Evolutionary conservation across 192 early-diverging fungal species (phyloP).

Genomic region (Umbelopsis ramanniana): DNA sequence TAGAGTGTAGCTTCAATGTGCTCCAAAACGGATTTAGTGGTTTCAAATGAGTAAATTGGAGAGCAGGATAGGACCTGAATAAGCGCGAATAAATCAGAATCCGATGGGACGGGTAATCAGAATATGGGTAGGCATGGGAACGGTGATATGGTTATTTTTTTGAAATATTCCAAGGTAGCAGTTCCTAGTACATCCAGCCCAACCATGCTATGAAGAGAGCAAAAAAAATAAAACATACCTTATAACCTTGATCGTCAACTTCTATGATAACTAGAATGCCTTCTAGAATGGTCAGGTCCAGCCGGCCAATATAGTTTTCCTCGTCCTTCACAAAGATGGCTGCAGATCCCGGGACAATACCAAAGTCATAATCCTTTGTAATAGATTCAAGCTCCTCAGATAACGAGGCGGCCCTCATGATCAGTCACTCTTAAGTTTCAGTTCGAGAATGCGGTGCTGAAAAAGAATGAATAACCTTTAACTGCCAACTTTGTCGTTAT

Average conservation of each 20-base stretch:
- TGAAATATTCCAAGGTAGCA: no score
- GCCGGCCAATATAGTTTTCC: slow-evolving; percentile 25
- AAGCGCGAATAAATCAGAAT: neutral
- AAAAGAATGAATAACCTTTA: neutral
- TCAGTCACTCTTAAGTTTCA: neutral
- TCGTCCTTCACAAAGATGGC: slow-evolving; percentile 40
- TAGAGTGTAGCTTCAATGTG: slow-evolving; percentile 17
- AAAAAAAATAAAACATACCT: slow-evolving; percentile 17
- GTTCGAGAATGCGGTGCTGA: neutral
- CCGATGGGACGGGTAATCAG: neutral
- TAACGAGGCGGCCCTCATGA: slow-evolving; percentile 12
- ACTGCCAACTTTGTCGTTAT: neutral
- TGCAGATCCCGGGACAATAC: slow-evolving; percentile 39
- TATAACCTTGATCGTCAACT: slow-evolving; percentile 32
- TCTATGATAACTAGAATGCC: slow-evolving; percentile 39
- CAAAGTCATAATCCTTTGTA: slow-evolving; percentile 39
- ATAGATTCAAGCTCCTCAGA: slow-evolving; percentile 28
- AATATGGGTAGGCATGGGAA: neutral
- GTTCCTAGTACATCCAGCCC: neutral
- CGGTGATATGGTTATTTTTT: neutral
- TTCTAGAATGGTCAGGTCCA: slow-evolving; percentile 39
- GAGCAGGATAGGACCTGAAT: neutral
- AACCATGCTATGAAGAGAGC: neutral
- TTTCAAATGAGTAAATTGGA: slow-evolving; percentile 3
- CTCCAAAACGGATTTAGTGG: slow-evolving; percentile 5